Conservation (phyloP, 2,329 filamentous ascomycete species). For the Xylaria sp. region DNA sequence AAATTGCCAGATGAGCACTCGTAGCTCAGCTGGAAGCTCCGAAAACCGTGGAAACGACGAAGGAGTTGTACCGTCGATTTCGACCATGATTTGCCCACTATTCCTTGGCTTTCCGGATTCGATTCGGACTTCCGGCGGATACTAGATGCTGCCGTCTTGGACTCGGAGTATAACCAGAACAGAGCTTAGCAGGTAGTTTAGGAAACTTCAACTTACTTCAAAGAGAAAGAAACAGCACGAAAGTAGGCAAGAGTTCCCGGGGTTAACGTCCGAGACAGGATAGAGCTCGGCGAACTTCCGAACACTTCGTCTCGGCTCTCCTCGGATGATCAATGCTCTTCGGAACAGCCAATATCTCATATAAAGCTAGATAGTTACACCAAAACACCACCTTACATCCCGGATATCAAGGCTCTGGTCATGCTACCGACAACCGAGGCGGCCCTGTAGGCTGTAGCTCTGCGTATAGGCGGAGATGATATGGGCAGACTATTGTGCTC, state of each 20-base stretch:
- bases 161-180: background rate
- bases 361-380: background rate
- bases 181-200: background rate
- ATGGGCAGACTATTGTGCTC: constrained; percentile 2
- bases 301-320: background rate
- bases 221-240: background rate
- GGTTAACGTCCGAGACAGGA: background rate
- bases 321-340: background rate
- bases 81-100: constrained; percentile 10
- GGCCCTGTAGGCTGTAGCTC: background rate
- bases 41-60: constrained; percentile 19
- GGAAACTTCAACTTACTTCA: background rate
- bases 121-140: background rate
- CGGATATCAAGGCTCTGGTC: background rate
- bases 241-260: background rate
- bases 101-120: background rate
- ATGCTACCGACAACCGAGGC: background rate
- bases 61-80: constrained; percentile 8
- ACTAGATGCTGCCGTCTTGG: background rate
- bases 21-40: constrained; percentile 18
- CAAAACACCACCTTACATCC: background rate
- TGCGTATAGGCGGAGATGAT: background rate
- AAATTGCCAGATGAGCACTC: constrained; percentile 20
- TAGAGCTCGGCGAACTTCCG: background rate
- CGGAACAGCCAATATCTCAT: background rate